These are phyloP conservation scores for Phylloporus rhodoxanthus DNA, from an alignment of 768 basidiomycete genomes.

Conservation along the genomic window DNA sequence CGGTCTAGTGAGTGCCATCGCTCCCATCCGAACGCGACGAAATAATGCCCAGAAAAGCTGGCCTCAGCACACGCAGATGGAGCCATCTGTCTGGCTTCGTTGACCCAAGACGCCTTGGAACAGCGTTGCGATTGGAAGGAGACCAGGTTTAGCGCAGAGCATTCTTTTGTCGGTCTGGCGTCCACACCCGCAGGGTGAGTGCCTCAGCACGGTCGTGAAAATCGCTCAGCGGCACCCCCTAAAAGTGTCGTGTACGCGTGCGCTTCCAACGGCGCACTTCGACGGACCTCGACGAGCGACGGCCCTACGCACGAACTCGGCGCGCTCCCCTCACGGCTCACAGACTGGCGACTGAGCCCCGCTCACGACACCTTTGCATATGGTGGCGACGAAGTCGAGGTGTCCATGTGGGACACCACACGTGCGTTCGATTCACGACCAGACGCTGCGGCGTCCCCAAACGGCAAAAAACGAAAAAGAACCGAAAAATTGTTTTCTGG, in stretches of 20 bases:
- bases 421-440: conserved; percentile 37
- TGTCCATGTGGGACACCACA: conserved; percentile 76
- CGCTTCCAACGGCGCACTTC: conserved; percentile 70
- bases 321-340: conserved; percentile 62
- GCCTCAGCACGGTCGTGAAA: neutral
- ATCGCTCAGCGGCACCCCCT: neutral
- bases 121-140: conserved; percentile 57
- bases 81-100: conserved; percentile 37
- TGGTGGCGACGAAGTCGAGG: conserved; percentile 81
- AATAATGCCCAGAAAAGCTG: conserved; percentile 49
- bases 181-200: conserved; percentile 46
- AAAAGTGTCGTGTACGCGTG: conserved; percentile 53
- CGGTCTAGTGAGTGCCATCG: conserved; percentile 34
- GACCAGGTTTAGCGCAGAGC: conserved; percentile 44
- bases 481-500: conserved; percentile 55
- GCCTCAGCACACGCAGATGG: conserved; percentile 63
- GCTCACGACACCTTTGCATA: conserved; percentile 61
- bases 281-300: conserved; percentile 36
- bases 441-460: conserved; percentile 12
- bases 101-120: conserved; percentile 40
- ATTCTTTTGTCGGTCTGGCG: conserved; percentile 59
- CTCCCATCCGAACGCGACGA: conserved; percentile 10
- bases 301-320: conserved; percentile 29
- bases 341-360: conserved; percentile 56
- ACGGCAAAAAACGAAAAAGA: conserved; percentile 50